A percentile compares a stretch with the other conserved stretches of the same genome.
Conservation (phyloP, 78 protist species). For the Mastigamoeba balamuthi region DNA sequence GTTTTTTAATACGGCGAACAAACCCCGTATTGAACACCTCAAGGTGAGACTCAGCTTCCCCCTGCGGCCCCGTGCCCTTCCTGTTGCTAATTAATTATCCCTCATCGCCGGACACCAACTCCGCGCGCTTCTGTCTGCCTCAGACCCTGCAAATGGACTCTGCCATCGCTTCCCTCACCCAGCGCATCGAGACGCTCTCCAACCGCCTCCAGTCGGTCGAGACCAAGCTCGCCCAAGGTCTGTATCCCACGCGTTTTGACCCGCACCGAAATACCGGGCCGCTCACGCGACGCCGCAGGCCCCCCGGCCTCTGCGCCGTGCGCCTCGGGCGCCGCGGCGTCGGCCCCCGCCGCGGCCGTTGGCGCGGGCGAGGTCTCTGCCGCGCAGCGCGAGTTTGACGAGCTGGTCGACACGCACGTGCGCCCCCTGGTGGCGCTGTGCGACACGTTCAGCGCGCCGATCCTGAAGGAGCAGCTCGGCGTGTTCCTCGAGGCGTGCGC, state of each 20-base stretch:
- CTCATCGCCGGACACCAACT: too few relatives aligned
- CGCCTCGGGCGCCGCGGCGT: constrained; percentile 33
- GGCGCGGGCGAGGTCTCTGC: constrained; percentile 1
- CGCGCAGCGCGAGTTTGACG: constrained; percentile 38
- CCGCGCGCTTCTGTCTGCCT: too few relatives aligned
- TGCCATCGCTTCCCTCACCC: too few relatives aligned
- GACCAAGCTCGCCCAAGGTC: not conserved
- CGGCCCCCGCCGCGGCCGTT: constrained; percentile 22
- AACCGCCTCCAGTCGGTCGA: not conserved
- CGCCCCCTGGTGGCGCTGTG: constrained; percentile 19
- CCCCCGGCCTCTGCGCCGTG: too few relatives aligned
- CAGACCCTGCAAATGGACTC: too few relatives aligned
- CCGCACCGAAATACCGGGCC: too few relatives aligned
- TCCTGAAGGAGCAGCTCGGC: not conserved
- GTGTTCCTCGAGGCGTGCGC: constrained; percentile 23
- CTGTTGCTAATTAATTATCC: too few relatives aligned
- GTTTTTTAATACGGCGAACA: too few relatives aligned
- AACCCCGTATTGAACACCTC: too few relatives aligned
- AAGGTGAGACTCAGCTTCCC: too few relatives aligned
- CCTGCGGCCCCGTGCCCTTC: too few relatives aligned
- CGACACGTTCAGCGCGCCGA: constrained; percentile 13
- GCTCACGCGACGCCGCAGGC: too few relatives aligned
- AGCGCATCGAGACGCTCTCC: not conserved
- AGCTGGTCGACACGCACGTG: constrained; percentile 26
- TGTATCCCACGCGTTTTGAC: not conserved